Conservation (phyloP, 1,284 basidiomycete genomes). For the Ganoderma sp. region DNA sequence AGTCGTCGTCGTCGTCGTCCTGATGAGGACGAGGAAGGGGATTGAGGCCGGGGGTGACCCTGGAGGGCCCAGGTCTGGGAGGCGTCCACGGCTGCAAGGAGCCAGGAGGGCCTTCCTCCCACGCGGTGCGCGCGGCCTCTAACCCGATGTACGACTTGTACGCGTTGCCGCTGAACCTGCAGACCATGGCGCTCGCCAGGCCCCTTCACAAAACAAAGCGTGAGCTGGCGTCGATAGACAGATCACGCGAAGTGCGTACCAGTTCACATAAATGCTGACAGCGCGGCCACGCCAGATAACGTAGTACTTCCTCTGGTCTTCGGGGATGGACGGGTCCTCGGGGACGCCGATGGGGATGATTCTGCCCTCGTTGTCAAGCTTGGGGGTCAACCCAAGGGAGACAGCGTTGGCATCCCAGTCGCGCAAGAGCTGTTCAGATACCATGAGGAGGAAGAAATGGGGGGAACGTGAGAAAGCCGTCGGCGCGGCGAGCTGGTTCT, state of each 20-base stretch:
- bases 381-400: neutral
- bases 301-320: neutral
- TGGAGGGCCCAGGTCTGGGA: neutral
- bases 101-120: neutral
- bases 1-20: neutral
- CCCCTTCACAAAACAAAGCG: neutral
- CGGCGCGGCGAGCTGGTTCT: too few relatives aligned
- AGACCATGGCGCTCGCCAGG: neutral
- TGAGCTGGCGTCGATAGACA: too few relatives aligned
- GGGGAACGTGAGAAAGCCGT: neutral
- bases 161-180: neutral
- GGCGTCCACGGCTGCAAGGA: neutral
- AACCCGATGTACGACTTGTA: neutral
- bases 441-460: neutral
- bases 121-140: neutral
- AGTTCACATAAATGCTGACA: neutral
- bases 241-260: too few relatives aligned
- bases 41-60: neutral
- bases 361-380: neutral
- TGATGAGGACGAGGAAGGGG: neutral
- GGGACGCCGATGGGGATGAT: neutral
- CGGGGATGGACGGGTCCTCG: neutral
- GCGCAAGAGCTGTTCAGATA: neutral
- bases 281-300: neutral
- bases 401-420: neutral